phyloP scores from a whole-genome alignment of 805 yeast genomes.

The Pichia californica region DNA sequence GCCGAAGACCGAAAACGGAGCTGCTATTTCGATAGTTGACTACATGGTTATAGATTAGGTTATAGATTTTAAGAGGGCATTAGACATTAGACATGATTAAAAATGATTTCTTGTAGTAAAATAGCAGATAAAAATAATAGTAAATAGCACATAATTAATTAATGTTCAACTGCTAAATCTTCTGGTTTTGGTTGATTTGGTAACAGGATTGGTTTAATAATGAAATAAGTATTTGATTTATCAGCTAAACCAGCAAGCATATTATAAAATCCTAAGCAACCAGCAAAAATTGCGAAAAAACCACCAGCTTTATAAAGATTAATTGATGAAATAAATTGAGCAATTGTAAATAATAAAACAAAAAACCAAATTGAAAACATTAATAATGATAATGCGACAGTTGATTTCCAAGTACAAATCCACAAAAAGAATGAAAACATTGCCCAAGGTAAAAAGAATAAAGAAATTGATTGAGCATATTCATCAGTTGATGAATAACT shows the following conservation, averaged over 20 bases:
- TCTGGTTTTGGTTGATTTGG: slow-evolving; percentile 31
- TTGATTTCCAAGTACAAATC: slow-evolving; percentile 43
- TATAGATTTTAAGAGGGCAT: too few species aligned
- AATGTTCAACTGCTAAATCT: too few species aligned
- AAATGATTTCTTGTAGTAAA: too few species aligned
- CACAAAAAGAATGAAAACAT: slow-evolving; percentile 42
- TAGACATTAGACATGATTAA: too few species aligned
- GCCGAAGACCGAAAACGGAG: too few species aligned
- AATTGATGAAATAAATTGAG: slow-evolving; percentile 32
- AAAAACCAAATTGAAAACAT: slow-evolving; percentile 41
- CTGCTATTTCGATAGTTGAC: too few species aligned
- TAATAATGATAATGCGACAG: slow-evolving; percentile 34
- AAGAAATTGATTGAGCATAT: slow-evolving; percentile 39
- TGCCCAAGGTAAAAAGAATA: slow-evolving; percentile 47
- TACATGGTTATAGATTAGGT: too few species aligned
- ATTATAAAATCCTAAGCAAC: slow-evolving; percentile 40
- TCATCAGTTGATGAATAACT: slow-evolving; percentile 34
- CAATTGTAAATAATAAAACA: slow-evolving; percentile 40
- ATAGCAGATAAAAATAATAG: too few species aligned
- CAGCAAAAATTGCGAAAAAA: slow-evolving; percentile 37
- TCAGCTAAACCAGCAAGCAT: slow-evolving; percentile 44
- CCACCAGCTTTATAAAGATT: slow-evolving; percentile 41
- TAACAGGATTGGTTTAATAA: slow-evolving; percentile 42
- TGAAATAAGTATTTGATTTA: slow-evolving; percentile 51
- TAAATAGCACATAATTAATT: too few species aligned